These are phyloP conservation scores for Sphaerobolus stellatus DNA, from an alignment of 1,284 basidiomycete species.

Conservation along the genomic window DNA sequence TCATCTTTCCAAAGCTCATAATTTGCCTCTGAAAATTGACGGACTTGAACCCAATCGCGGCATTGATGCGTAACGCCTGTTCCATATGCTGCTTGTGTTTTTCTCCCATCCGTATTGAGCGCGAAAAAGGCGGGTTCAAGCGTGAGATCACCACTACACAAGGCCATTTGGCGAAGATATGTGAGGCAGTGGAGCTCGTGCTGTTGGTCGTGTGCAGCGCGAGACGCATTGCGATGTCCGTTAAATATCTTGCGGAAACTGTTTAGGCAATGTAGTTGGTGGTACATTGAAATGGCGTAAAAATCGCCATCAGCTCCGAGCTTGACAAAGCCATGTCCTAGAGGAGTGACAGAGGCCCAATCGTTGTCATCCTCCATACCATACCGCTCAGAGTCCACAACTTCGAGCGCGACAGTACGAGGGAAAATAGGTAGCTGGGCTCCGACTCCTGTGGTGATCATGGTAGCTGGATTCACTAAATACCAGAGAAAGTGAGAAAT, in stretches of 20 bases:
- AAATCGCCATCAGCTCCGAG: slow-evolving; percentile 12
- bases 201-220: slow-evolving; percentile 23
- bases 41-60: too few species aligned
- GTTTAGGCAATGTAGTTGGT: slow-evolving; percentile 33
- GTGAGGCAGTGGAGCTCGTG: slow-evolving; percentile 29
- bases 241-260: slow-evolving; percentile 12
- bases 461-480: too few species aligned
- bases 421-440: too few species aligned
- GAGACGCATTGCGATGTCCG: slow-evolving; percentile 13
- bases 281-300: slow-evolving; percentile 33
- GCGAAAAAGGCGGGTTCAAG: slow-evolving; percentile 29
- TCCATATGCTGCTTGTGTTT: too few species aligned
- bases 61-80: too few species aligned
- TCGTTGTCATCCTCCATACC: background rate
- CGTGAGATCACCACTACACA: slow-evolving; percentile 31
- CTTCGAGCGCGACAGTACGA: too few species aligned
- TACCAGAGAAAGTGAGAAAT: too few species aligned
- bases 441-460: too few species aligned
- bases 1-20: too few species aligned
- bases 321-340: background rate
- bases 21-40: too few species aligned
- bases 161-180: slow-evolving; percentile 30
- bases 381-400: too few species aligned
- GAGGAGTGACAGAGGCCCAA: background rate
- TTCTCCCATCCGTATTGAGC: too few species aligned